These are phyloP conservation scores for Heritiera fomes DNA, from an alignment of 345 rosid species.

Conservation along the genomic window DNA sequence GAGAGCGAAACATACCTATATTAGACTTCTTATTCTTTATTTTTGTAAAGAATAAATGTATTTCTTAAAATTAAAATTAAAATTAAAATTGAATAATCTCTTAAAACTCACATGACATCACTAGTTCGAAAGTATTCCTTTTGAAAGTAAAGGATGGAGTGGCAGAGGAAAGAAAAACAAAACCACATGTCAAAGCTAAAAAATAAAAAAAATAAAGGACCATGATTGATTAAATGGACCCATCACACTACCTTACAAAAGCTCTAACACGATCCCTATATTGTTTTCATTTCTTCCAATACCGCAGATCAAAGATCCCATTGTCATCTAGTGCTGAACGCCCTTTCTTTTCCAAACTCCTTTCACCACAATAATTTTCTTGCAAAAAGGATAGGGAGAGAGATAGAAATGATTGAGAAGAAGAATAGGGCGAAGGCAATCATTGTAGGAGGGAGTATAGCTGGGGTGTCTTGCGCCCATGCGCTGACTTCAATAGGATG, in stretches of 20 bases:
- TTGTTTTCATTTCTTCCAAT: not conserved
- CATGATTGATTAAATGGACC: not conserved
- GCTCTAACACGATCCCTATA: not conserved
- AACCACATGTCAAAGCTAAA: too few species aligned
- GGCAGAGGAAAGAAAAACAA: too few species aligned
- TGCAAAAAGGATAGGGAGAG: not conserved
- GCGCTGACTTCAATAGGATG: conserved; percentile 62
- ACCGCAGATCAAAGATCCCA: not conserved
- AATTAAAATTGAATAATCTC: too few species aligned
- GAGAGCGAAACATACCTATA: too few species aligned
- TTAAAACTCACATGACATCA: too few species aligned
- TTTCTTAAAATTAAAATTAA: too few species aligned
- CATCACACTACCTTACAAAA: not conserved
- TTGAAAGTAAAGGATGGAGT: too few species aligned
- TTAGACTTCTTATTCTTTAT: too few species aligned
- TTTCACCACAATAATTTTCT: not conserved
- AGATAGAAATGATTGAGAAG: conserved; percentile 29
- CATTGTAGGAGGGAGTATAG: conserved; percentile 80
- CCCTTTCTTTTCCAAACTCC: not conserved
- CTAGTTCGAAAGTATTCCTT: too few species aligned
- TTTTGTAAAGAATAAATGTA: too few species aligned
- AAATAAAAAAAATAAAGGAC: too few species aligned
- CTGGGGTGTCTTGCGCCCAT: conserved; percentile 75
- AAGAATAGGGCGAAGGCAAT: conserved; percentile 45
- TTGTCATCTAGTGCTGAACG: not conserved